phyloP scores from a whole-genome alignment of 192 early-diverging fungal genomes.

The Backusella luteola region DNA sequence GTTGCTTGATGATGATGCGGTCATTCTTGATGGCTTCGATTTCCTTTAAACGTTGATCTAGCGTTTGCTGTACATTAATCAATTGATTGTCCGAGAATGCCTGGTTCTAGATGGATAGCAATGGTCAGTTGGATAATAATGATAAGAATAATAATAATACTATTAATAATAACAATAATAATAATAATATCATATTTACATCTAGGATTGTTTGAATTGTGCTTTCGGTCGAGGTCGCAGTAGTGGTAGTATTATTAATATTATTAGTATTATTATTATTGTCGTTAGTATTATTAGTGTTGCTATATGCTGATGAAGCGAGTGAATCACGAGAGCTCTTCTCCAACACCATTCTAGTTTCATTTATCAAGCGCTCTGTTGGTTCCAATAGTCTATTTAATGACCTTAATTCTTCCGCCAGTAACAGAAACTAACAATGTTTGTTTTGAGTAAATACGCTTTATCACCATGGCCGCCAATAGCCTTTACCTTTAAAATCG shows the following conservation, averaged over 20 bases:
- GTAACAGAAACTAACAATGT: not conserved
- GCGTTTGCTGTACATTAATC: slow-evolving; percentile 17
- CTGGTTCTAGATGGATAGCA: not conserved
- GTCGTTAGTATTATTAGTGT: not conserved
- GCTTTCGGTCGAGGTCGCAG: not conserved
- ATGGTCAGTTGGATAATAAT: too few relatives aligned
- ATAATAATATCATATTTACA: not conserved
- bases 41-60: slow-evolving; percentile 21
- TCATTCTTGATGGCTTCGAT: slow-evolving; percentile 30
- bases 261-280: not conserved
- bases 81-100: slow-evolving; percentile 16
- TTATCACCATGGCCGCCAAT: not conserved
- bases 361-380: not conserved
- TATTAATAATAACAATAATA: too few relatives aligned
- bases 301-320: not conserved
- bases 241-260: too few relatives aligned
- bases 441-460: not conserved
- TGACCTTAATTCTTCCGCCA: not conserved
- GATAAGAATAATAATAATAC: too few relatives aligned
- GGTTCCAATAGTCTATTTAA: not conserved
- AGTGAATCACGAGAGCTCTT: not conserved
- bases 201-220: not conserved
- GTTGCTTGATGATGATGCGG: slow-evolving; percentile 25
- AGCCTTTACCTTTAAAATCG: not conserved
- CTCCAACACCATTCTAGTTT: not conserved